Conservation (phyloP, 768 basidiomycete species). For the Naematelia encephala region DNA sequence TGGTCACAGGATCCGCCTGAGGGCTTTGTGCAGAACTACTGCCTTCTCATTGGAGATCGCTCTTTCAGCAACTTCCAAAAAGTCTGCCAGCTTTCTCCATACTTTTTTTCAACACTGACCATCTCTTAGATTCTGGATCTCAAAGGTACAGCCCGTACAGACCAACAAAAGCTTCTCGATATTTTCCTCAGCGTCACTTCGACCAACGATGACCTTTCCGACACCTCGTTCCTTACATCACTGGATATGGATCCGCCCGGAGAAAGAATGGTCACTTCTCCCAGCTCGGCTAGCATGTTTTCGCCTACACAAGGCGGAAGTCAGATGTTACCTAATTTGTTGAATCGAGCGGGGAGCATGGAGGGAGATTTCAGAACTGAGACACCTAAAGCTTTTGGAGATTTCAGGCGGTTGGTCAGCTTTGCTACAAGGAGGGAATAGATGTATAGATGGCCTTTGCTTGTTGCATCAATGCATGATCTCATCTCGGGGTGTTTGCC, state of each 20-base stretch:
- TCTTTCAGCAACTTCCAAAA: conserved; percentile 99
- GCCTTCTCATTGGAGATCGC: conserved; percentile 85
- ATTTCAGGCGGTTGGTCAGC: conserved; percentile 80
- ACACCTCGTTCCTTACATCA: conserved; percentile 84
- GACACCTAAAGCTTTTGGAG: conserved; percentile 79
- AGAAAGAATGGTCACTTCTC: conserved; percentile 36
- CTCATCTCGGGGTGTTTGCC: too few relatives aligned
- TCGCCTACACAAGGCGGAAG: conserved; percentile 55
- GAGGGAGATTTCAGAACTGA: conserved; percentile 55
- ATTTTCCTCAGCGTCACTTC: conserved; percentile 89
- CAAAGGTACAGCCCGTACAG: conserved; percentile 80
- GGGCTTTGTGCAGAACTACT: conserved; percentile 90
- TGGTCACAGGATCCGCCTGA: conserved; percentile 73
- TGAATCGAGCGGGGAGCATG: conserved; percentile 52
- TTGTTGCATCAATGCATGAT: too few relatives aligned
- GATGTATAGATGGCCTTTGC: too few relatives aligned
- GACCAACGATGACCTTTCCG: conserved; percentile 80
- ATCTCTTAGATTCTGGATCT: conserved; percentile 83
- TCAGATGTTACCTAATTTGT: conserved; percentile 60
- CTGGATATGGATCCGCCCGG: conserved; percentile 87
- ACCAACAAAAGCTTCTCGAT: conserved; percentile 86
- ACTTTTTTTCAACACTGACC: background rate
- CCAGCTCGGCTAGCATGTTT: conserved; percentile 54
- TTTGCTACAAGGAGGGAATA: conserved; percentile 64
- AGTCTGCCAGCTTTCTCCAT: conserved; percentile 53